phyloP scores from a whole-genome alignment of 768 basidiomycete species.

The Cystobasidium onofrii region DNA sequence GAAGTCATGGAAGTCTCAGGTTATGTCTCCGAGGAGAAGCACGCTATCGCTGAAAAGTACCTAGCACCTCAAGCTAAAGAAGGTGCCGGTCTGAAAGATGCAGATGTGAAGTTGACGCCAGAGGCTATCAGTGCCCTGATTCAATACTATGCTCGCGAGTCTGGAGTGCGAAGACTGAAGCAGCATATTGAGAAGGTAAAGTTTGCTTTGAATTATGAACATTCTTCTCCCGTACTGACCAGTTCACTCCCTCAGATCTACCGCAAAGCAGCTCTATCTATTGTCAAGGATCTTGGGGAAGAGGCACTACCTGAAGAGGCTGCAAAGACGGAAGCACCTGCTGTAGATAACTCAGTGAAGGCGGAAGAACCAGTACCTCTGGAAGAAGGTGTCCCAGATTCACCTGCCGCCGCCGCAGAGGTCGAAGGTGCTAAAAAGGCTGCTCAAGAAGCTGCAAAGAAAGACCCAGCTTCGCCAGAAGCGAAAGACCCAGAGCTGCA shows the following conservation, averaged over 20 bases:
- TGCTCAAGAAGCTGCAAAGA: constrained; percentile 37
- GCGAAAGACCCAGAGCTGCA: constrained; percentile 20
- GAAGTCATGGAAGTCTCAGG: constrained; percentile 77
- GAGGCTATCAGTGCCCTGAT: constrained; percentile 77
- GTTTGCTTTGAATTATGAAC: too few relatives aligned
- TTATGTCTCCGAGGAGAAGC: constrained; percentile 66
- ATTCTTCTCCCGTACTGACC: too few relatives aligned
- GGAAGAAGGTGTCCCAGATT: constrained; percentile 27
- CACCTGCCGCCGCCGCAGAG: constrained; percentile 24
- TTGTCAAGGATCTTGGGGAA: constrained; percentile 84
- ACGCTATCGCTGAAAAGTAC: constrained; percentile 87
- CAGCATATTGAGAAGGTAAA: constrained; percentile 86
- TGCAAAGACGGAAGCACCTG: constrained; percentile 43
- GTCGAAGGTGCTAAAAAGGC: constrained; percentile 37
- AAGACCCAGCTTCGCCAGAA: constrained; percentile 16
- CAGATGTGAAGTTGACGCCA: constrained; percentile 69
- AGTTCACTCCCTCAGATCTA: constrained; percentile 62
- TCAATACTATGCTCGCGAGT: constrained; percentile 94
- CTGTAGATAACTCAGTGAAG: constrained; percentile 43
- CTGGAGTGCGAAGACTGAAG: constrained; percentile 91
- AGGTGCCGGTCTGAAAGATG: constrained; percentile 72
- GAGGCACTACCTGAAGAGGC: constrained; percentile 56
- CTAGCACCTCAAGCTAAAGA: constrained; percentile 89
- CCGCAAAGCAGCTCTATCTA: constrained; percentile 84
- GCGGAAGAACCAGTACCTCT: constrained; percentile 33